Percentiles rank a stretch among this genome's conserved stretches.
Evolutionary conservation across 768 basidiomycete species (phyloP).

Genomic region (Lactarius hengduanensis): DNA sequence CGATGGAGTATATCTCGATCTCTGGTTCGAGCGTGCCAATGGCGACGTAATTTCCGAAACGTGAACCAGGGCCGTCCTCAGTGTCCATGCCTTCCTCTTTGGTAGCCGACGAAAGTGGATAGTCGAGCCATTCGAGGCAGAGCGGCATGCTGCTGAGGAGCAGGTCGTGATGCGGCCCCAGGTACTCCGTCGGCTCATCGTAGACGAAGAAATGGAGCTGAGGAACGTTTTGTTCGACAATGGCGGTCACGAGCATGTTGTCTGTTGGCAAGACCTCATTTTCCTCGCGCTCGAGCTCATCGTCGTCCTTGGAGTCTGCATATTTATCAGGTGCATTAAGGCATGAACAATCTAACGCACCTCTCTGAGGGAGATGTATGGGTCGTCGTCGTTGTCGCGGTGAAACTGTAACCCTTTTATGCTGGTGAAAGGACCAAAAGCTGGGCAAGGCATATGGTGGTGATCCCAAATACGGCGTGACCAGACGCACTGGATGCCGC

Average conservation of each 20-base stretch:
- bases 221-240: constrained; percentile 96
- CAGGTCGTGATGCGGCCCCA: constrained; percentile 93
- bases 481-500: constrained; percentile 36
- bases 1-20: constrained; percentile 98
- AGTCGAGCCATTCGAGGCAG: constrained; percentile 99
- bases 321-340: constrained; percentile 10
- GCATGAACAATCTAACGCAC: constrained; percentile 43
- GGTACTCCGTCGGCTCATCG: constrained; percentile 86
- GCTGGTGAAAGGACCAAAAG: constrained; percentile 80
- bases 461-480: constrained; percentile 11
- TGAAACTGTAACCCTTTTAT: constrained; percentile 95
- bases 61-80: constrained; percentile 28
- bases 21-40: constrained; percentile 98
- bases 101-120: constrained; percentile 57
- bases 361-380: constrained; percentile 94
- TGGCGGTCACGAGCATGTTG: constrained; percentile 88
- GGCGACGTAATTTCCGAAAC: constrained; percentile 86
- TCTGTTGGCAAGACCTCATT: constrained; percentile 88
- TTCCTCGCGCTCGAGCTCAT: constrained; percentile 84
- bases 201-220: constrained; percentile 96
- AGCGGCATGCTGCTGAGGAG: constrained; percentile 97
- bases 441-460: constrained; percentile 24
- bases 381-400: constrained; percentile 89
- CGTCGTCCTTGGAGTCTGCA: constrained; percentile 49
- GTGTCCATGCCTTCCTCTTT: constrained; percentile 35